Percentiles rank a stretch among this genome's conserved stretches.
These are phyloP conservation scores for Aspergillus sp. DNA, from an alignment of 2,329 filamentous ascomycete genomes.

Conservation along the genomic window DNA sequence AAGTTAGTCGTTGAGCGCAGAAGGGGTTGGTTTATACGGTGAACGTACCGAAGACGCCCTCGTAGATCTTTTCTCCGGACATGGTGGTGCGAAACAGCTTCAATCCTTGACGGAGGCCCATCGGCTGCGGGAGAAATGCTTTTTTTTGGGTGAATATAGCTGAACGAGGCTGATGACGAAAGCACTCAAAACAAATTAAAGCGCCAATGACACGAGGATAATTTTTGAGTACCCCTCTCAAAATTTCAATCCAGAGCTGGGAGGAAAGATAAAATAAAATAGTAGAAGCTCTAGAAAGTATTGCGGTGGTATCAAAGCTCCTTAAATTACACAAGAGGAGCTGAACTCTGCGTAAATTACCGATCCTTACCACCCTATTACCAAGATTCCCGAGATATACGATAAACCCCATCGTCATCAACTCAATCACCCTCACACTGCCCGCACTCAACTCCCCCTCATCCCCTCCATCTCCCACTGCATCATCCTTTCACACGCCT, in stretches of 20 bases:
- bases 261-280: not conserved
- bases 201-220: not conserved
- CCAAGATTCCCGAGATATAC: not conserved
- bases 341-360: not conserved
- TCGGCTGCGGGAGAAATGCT: constrained; percentile 20
- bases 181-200: not conserved
- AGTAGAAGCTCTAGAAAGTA: not conserved
- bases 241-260: not conserved
- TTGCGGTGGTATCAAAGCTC: not conserved
- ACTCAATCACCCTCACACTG: not conserved
- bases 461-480: not conserved
- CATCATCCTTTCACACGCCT: not conserved
- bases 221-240: not conserved
- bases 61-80: constrained; percentile 52
- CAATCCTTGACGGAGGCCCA: constrained; percentile 30
- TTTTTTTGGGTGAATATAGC: not conserved
- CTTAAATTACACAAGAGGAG: not conserved
- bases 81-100: constrained; percentile 36
- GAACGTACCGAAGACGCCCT: constrained; percentile 47
- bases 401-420: constrained; percentile 1
- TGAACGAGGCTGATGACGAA: not conserved
- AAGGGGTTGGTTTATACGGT: not conserved
- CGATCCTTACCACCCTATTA: constrained; percentile 6
- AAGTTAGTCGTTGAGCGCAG: not conserved
- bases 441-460: constrained; percentile 2